These are phyloP conservation scores for Leishmania aethiopica DNA, from an alignment of 208 protist species.

Conservation along the genomic window DNA sequence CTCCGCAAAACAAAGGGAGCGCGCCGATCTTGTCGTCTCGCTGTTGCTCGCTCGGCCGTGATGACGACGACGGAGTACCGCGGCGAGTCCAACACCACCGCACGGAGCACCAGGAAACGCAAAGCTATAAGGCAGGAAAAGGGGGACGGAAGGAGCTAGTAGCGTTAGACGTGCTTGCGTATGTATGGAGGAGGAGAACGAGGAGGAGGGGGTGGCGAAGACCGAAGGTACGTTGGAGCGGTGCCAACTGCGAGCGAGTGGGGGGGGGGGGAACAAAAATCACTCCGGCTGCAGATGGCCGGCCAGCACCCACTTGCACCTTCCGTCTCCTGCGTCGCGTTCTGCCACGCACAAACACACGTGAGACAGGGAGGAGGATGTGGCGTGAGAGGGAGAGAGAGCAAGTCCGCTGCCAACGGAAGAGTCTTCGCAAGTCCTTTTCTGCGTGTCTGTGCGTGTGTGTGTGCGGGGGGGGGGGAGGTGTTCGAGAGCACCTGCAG, in stretches of 20 bases:
- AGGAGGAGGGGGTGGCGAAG: background rate
- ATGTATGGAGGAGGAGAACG: too few species aligned
- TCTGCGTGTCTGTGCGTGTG: background rate
- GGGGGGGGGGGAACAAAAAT: background rate
- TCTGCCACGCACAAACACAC: background rate
- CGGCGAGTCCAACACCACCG: background rate
- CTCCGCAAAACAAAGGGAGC: background rate
- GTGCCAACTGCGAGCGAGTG: background rate
- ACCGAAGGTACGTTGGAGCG: background rate
- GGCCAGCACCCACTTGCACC: background rate
- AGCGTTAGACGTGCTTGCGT: background rate
- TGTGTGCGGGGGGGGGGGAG: too few species aligned
- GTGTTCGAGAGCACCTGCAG: background rate
- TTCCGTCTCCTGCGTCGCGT: background rate
- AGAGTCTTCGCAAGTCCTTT: background rate
- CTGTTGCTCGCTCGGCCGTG: background rate
- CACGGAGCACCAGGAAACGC: background rate
- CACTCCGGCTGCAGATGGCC: background rate
- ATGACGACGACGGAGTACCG: background rate
- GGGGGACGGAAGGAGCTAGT: background rate
- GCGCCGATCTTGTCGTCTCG: background rate
- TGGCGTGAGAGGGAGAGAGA: background rate
- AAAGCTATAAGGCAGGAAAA: background rate
- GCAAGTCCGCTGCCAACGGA: background rate
- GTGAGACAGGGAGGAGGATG: background rate